Evolutionary conservation across 2,329 filamentous ascomycete genomes (phyloP).

Genomic region (Alternaria sp.): DNA sequence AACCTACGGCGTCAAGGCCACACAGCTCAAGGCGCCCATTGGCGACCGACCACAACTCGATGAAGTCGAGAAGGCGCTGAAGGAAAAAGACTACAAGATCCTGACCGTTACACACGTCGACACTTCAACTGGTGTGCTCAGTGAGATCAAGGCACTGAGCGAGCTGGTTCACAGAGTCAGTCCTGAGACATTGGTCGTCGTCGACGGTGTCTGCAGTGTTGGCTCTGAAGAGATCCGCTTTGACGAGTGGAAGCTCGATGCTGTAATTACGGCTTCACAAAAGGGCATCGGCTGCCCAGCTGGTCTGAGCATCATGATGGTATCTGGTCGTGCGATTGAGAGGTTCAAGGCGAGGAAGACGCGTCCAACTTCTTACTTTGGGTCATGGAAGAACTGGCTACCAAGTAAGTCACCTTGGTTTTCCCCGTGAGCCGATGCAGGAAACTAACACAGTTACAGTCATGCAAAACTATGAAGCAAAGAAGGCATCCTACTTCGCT

Average conservation of each 20-base stretch:
- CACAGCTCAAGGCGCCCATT: conserved; percentile 88
- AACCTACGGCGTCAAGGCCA: conserved; percentile 89
- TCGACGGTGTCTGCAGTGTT: conserved; percentile 97
- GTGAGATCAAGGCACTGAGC: conserved; percentile 84
- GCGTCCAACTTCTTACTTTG: conserved; percentile 89
- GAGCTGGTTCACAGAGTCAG: conserved; percentile 86
- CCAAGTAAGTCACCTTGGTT: conserved; percentile 67
- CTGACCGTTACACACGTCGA: conserved; percentile 97
- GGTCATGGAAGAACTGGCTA: conserved; percentile 96
- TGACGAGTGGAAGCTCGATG: conserved; percentile 93
- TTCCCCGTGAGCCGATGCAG: background rate
- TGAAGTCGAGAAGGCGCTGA: conserved; percentile 87
- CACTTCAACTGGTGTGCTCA: conserved; percentile 94
- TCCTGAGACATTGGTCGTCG: conserved; percentile 88
- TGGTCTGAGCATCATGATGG: conserved; percentile 93
- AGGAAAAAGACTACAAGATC: conserved; percentile 91
- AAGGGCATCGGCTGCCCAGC: conserved; percentile 97
- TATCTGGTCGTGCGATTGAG: conserved; percentile 86
- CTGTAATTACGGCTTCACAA: conserved; percentile 91
- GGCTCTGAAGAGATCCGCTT: conserved; percentile 96
- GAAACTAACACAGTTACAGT: conserved; percentile 61
- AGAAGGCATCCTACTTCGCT: conserved; percentile 97
- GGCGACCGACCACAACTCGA: conserved; percentile 86
- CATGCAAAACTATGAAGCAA: conserved; percentile 98
- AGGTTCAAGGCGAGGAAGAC: conserved; percentile 81